A percentile compares a stretch with the other conserved stretches of the same genome.
Evolutionary conservation across 352 stramenopile genomes (phyloP).

Genomic region (Globisporangium paroecandrum): DNA sequence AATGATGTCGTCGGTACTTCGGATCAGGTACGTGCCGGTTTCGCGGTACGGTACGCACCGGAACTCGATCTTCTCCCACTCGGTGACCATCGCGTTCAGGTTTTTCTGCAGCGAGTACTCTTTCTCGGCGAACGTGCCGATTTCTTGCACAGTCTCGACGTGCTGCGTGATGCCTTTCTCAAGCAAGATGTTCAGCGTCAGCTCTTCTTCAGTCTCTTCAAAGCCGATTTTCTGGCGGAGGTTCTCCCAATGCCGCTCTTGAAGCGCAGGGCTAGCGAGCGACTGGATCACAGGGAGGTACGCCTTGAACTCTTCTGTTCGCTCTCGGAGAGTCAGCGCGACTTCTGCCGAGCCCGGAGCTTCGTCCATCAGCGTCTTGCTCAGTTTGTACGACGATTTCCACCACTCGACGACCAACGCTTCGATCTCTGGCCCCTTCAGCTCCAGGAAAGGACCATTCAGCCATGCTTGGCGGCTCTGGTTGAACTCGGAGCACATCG

Average conservation of each 20-base stretch:
- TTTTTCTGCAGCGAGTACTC: conserved; percentile 94
- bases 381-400: conserved; percentile 91
- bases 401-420: conserved; percentile 90
- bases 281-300: conserved; percentile 92
- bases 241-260: conserved; percentile 91
- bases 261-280: conserved; percentile 88
- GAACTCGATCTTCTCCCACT: conserved; percentile 94
- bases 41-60: conserved; percentile 91
- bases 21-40: conserved; percentile 89
- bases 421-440: conserved; percentile 89
- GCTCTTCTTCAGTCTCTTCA: conserved; percentile 79
- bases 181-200: conserved; percentile 78
- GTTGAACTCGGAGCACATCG: conserved; percentile 93
- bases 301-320: conserved; percentile 90
- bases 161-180: conserved; percentile 83
- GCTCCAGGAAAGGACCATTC: conserved; percentile 89
- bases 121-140: conserved; percentile 92
- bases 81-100: conserved; percentile 91
- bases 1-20: conserved; percentile 89
- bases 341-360: conserved; percentile 86
- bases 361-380: conserved; percentile 87
- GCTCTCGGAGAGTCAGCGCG: conserved; percentile 82
- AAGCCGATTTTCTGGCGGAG: conserved; percentile 89
- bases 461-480: conserved; percentile 90
- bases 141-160: conserved; percentile 89